These are phyloP conservation scores for Pseudonectria buxi DNA, from an alignment of 2,329 filamentous ascomycete genomes.

Conservation along the genomic window DNA sequence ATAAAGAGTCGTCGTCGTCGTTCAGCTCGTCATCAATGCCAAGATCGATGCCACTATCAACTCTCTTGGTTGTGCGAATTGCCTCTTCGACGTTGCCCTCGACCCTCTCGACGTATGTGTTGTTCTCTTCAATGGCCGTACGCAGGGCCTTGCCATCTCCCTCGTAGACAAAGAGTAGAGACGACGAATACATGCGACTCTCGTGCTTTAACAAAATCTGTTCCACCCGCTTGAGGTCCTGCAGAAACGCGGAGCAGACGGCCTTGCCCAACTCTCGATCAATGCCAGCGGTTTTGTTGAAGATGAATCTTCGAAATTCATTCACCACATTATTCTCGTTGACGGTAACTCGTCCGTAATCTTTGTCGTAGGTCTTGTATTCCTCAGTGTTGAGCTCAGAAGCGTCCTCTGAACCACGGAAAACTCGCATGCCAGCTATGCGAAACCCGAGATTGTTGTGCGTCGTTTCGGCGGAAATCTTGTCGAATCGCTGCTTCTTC, in stretches of 20 bases:
- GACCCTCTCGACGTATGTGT: slow-evolving; percentile 43
- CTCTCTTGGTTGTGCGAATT: slow-evolving; percentile 35
- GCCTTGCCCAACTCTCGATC: slow-evolving; percentile 50
- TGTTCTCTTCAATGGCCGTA: slow-evolving; percentile 47
- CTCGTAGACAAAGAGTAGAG: slow-evolving; percentile 58
- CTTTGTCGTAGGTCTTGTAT: slow-evolving; percentile 56
- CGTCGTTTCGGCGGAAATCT: slow-evolving; percentile 52
- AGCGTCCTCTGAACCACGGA: slow-evolving; percentile 47
- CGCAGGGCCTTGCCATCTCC: slow-evolving; percentile 52
- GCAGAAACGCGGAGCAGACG: slow-evolving; percentile 47
- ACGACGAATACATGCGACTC: slow-evolving; percentile 58
- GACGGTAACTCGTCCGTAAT: slow-evolving; percentile 50
- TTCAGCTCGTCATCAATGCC: slow-evolving; percentile 37
- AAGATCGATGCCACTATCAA: slow-evolving; percentile 51
- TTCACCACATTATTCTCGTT: slow-evolving; percentile 48
- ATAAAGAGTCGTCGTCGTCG: slow-evolving; percentile 39
- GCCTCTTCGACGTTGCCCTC: slow-evolving; percentile 32
- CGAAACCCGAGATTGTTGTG: slow-evolving; percentile 55
- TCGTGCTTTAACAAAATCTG: slow-evolving; percentile 48
- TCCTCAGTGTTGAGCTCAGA: slow-evolving; percentile 46
- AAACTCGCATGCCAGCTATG: slow-evolving; percentile 60
- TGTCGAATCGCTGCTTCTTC: slow-evolving; percentile 55
- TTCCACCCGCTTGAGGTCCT: slow-evolving; percentile 47
- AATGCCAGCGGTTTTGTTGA: slow-evolving; percentile 51
- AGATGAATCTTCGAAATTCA: slow-evolving; percentile 51